Percentiles rank a stretch among this genome's conserved stretches.
Conservation (phyloP, 2,329 filamentous ascomycete genomes). For the Aschersonia sp. region DNA sequence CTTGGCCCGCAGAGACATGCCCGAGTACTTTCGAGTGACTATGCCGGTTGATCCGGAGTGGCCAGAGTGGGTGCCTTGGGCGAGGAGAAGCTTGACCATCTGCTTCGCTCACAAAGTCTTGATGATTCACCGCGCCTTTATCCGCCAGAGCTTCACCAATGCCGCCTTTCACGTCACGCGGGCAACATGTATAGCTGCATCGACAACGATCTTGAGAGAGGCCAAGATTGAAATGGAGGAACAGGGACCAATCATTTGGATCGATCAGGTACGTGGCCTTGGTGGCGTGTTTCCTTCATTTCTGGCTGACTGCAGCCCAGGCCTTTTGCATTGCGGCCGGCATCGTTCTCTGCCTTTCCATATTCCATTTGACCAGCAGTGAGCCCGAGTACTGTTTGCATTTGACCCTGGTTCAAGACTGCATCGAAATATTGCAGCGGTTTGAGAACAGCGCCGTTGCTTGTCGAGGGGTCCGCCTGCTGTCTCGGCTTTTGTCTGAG, state of each 20-base stretch:
- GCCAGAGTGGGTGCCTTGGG: conserved; percentile 17
- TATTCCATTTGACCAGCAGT: conserved; percentile 10
- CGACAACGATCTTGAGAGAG: conserved; percentile 21
- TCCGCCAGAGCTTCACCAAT: conserved; percentile 19
- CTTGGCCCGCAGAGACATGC: conserved; percentile 15
- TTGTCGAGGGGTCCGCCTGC: not conserved
- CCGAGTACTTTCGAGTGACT: conserved; percentile 13
- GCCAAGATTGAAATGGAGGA: conserved; percentile 9
- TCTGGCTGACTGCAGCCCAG: conserved; percentile 2
- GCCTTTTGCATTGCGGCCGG: conserved; percentile 13
- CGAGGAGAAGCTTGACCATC: conserved; percentile 20
- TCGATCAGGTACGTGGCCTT: conserved; percentile 3
- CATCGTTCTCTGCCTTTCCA: conserved; percentile 15
- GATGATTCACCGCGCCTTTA: conserved; percentile 23
- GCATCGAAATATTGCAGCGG: not conserved
- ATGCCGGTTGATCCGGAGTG: conserved; percentile 13
- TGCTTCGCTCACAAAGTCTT: conserved; percentile 24
- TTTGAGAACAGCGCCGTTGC: not conserved
- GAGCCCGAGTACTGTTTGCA: not conserved
- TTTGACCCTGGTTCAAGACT: not conserved
- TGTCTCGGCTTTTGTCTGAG: not conserved
- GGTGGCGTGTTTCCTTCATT: not conserved
- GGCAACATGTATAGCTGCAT: conserved; percentile 20
- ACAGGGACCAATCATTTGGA: conserved; percentile 11
- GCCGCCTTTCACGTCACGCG: conserved; percentile 16